Percentiles rank a stretch among this genome's conserved stretches.
Conservation (phyloP, 148 eudicot genomes). For the Pharnaceum exiguum region DNA sequence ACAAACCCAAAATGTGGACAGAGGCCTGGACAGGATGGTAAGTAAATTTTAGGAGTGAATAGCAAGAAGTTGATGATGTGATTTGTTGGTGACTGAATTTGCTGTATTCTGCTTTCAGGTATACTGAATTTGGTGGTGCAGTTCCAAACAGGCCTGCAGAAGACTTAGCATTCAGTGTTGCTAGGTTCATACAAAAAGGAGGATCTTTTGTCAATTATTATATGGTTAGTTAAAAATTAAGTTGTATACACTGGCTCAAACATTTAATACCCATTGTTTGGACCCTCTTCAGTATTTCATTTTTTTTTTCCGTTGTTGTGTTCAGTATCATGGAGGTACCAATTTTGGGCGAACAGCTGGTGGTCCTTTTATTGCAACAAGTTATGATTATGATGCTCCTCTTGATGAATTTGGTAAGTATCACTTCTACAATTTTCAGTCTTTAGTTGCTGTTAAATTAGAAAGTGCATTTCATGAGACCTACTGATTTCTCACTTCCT, state of each 20-base stretch:
- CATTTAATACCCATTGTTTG: neutral
- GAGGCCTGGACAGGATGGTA: slow-evolving; percentile 97
- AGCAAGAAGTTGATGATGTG: slow-evolving; percentile 1
- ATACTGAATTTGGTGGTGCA: slow-evolving; percentile 79
- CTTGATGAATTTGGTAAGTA: slow-evolving; percentile 69
- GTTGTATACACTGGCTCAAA: neutral
- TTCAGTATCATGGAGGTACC: slow-evolving; percentile 79
- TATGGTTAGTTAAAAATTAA: slow-evolving; percentile 48
- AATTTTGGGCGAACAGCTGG: slow-evolving; percentile 81
- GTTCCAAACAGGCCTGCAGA: slow-evolving; percentile 76
- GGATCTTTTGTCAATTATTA: slow-evolving; percentile 85
- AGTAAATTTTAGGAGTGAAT: neutral
- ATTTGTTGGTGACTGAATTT: neutral
- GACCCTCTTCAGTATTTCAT: neutral
- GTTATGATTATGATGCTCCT: slow-evolving; percentile 89
- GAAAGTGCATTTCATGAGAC: neutral
- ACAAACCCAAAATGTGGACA: slow-evolving; percentile 91
- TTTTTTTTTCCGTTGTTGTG: neutral
- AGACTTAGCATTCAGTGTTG: slow-evolving; percentile 84
- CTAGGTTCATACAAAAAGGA: slow-evolving; percentile 74
- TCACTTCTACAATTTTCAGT: neutral
- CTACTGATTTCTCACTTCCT: too few relatives aligned
- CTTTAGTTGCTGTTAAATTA: neutral
- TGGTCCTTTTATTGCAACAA: slow-evolving; percentile 73
- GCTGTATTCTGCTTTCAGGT: slow-evolving; percentile 36